Base-by-base conservation (phyloP, 2,329 filamentous ascomycete species). In the Pseudogymnoascus sp. region DNA sequence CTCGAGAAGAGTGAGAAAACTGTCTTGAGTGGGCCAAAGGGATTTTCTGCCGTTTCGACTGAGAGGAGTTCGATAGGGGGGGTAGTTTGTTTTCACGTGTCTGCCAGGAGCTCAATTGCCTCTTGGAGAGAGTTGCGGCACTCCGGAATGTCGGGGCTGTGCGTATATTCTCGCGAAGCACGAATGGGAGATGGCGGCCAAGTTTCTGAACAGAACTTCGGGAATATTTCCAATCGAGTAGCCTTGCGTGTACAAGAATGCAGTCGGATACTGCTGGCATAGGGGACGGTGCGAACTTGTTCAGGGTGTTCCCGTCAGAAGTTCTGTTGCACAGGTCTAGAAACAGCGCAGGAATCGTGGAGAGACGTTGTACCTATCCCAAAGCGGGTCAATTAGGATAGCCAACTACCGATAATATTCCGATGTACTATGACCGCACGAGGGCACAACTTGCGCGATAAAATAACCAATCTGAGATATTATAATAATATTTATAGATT, bases 31-130 rank as follows among this genome's bases (percentile, higher is more conserved):
- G 18, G 18, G 11, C 25, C 20, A 20, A 18, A 5, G 25, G 16
- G n/a, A 32, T n/a, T 9, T 11, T 34, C 16, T 54, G 47, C 8
- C 18, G 47, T 54, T 54, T 54, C 28, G 14, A 54, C 8, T 32
- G 43, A 12, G 43, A 54, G 43, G 18, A 32, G 47, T 6, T 32
- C 28, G n/a, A 11, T 54, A 18, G 32, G 28, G 20, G 47, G 47
- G 47, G 47, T 32, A 54, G 32, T 54, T 32, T 8, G 47, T 54
- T 54, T 54, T 54, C 47, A 32, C 47, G 47, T 54, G 47, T 34
- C 5, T 18, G 25, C 28, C n/a, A 54, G 16, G 47, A 34, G 11
- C 16, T 54, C n/a, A 14, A 54, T 54, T 54, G 47, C 14, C 47
- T 54, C 47, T 54, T 54, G 47, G 47, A 54, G 47, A 34, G 47